Percentiles rank a stretch among this genome's conserved stretches.
phyloP scores from a whole-genome alignment of 495 filamentous ascomycete genomes.

The Penicillium arizonense region DNA sequence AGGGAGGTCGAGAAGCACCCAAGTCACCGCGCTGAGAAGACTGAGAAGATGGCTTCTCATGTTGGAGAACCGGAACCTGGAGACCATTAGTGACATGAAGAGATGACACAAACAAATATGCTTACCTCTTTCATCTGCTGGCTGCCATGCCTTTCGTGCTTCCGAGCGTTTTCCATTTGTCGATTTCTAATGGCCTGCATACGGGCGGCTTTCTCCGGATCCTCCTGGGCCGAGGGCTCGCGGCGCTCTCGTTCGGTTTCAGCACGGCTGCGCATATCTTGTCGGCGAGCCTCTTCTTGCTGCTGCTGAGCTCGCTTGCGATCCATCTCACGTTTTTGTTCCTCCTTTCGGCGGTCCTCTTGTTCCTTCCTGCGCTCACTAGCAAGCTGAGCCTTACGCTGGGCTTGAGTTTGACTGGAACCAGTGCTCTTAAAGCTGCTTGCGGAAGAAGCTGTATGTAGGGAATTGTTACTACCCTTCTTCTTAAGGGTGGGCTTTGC shows the following conservation, averaged over 20 bases:
- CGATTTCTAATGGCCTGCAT: constrained; percentile 67
- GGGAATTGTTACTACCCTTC: constrained; percentile 68
- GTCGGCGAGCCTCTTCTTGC: constrained; percentile 48
- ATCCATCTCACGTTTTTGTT: constrained; percentile 74
- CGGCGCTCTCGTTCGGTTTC: constrained; percentile 45
- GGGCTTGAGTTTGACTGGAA: constrained; percentile 49
- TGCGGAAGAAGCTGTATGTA: constrained; percentile 62
- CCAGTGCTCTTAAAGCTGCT: constrained; percentile 68
- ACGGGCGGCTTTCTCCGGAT: constrained; percentile 67
- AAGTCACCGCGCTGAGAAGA: constrained; percentile 47
- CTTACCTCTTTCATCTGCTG: constrained; percentile 47
- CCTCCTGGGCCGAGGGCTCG: constrained; percentile 46
- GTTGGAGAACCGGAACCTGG: constrained; percentile 36
- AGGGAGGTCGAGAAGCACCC: constrained; percentile 49
- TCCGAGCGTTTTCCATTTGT: constrained; percentile 63
- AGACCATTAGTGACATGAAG: not conserved
- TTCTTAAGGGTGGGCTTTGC: constrained; percentile 51
- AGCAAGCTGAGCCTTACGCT: constrained; percentile 59
- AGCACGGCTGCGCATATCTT: constrained; percentile 45
- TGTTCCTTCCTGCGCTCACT: constrained; percentile 75
- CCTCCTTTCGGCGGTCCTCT: constrained; percentile 73
- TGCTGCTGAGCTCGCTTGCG: constrained; percentile 65
- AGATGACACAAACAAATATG: not conserved
- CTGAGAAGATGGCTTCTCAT: constrained; percentile 35
- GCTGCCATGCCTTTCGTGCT: constrained; percentile 52